Conservation (phyloP, 75 land plant genomes). For the Azolla pinnata region DNA sequence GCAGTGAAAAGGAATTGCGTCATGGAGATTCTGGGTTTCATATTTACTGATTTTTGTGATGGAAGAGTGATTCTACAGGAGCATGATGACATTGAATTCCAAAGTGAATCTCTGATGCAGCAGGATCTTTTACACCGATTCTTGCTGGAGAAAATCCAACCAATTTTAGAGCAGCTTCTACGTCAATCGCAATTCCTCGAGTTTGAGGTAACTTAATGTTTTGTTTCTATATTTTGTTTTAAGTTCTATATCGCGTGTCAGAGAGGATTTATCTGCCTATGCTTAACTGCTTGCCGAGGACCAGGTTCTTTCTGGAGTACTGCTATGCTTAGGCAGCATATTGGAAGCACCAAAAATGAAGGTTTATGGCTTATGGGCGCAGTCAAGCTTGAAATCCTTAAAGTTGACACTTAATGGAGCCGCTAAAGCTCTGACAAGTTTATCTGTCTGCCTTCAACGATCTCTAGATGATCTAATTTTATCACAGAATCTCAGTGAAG, state of each 20-base stretch:
- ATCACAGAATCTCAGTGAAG: conserved; percentile 42
- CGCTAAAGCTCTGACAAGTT: conserved; percentile 32
- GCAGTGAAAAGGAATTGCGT: conserved; percentile 13
- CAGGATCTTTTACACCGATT: conserved; percentile 26
- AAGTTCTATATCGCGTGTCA: no score
- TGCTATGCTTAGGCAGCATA: conserved; percentile 35
- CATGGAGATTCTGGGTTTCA: conserved; percentile 29
- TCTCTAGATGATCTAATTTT: conserved; percentile 49
- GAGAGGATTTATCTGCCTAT: no score
- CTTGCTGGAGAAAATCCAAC: conserved; percentile 34
- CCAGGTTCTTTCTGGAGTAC: conserved; percentile 51
- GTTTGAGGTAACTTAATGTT: no score
- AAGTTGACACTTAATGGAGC: conserved; percentile 30
- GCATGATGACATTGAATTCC: no score
- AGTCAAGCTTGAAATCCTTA: conserved; percentile 27
- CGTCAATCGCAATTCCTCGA: conserved; percentile 35
- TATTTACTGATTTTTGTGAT: conserved; percentile 17
- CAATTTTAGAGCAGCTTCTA: conserved; percentile 50
- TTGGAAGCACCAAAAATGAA: conserved; percentile 39
- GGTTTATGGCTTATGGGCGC: conserved; percentile 45
- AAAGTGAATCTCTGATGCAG: no score
- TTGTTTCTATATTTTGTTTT: no score
- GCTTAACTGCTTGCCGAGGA: no score
- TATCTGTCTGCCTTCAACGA: conserved; percentile 37
- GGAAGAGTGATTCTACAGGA: no score